These are phyloP conservation scores for Mrakia frigida DNA, from an alignment of 768 basidiomycete genomes.

Conservation along the genomic window DNA sequence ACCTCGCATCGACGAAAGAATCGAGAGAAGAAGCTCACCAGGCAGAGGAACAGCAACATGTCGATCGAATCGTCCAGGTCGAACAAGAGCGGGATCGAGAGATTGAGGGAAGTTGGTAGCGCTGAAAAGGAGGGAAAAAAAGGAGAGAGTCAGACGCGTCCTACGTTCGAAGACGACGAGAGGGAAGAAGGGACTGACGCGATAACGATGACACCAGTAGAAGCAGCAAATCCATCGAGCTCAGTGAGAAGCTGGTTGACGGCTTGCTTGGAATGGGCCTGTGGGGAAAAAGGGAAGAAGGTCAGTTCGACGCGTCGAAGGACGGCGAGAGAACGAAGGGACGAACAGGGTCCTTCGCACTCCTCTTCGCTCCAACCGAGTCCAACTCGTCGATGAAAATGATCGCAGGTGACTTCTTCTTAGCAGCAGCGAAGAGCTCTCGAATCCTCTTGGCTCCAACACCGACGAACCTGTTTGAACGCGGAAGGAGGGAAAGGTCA, in stretches of 20 bases:
- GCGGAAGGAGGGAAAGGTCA: not conserved
- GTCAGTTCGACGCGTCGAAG: not conserved
- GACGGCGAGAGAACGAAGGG: not conserved
- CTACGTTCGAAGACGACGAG: not conserved
- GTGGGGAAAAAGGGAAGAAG: not conserved
- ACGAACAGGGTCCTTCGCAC: constrained; percentile 42
- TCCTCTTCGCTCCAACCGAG: constrained; percentile 85
- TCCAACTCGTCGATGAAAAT: constrained; percentile 98
- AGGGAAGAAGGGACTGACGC: constrained; percentile 52
- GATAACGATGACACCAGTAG: constrained; percentile 86
- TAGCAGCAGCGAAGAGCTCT: constrained; percentile 87
- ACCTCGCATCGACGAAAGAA: not conserved
- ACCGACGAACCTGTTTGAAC: constrained; percentile 56
- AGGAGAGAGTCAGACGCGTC: not conserved
- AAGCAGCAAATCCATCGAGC: constrained; percentile 92
- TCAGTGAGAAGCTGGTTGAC: constrained; percentile 95
- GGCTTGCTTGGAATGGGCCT: constrained; percentile 47
- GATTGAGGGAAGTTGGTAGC: constrained; percentile 92
- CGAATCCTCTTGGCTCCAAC: constrained; percentile 86
- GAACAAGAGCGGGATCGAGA: constrained; percentile 88
- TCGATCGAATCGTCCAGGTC: constrained; percentile 94
- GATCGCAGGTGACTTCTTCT: constrained; percentile 92
- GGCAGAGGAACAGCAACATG: constrained; percentile 45
- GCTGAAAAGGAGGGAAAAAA: constrained; percentile 1
- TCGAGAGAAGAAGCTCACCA: not conserved